phyloP scores from a whole-genome alignment of 2,329 filamentous ascomycete genomes.

The Fusarium luffae region DNA sequence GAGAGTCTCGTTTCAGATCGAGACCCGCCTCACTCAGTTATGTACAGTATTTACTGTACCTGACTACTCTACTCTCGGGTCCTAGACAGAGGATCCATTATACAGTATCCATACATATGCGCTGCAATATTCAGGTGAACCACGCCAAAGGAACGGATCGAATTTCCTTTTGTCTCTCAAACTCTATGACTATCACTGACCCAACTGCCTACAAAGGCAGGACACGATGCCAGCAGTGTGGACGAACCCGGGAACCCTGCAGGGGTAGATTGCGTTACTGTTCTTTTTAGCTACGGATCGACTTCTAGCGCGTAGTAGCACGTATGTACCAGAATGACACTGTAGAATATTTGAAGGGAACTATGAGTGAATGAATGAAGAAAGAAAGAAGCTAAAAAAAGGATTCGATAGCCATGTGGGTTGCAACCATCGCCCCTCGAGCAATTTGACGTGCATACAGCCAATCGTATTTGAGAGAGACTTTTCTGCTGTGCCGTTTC shows the following conservation, averaged over 20 bases:
- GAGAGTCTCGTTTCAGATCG: constrained; percentile 41
- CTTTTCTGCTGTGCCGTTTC: constrained; percentile 6
- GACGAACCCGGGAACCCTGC: constrained; percentile 35
- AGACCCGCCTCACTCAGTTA: constrained; percentile 20
- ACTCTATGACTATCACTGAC: not conserved
- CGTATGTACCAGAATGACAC: constrained; percentile 5
- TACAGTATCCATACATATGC: not conserved
- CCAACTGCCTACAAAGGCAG: constrained; percentile 27
- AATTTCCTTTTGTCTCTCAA: constrained; percentile 23
- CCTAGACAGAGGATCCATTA: constrained; percentile 9
- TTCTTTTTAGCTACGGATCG: constrained; percentile 5
- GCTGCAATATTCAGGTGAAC: constrained; percentile 43
- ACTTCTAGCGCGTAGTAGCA: constrained; percentile 1
- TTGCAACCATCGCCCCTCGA: constrained; percentile 25
- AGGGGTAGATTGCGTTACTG: constrained; percentile 15
- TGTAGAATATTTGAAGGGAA: not conserved
- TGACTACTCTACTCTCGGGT: not conserved
- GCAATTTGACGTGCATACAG: constrained; percentile 44
- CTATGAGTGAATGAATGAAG: not conserved
- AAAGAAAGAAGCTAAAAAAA: constrained; percentile 38
- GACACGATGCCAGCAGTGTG: constrained; percentile 22
- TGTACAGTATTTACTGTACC: not conserved
- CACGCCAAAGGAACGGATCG: constrained; percentile 30
- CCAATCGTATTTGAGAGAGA: constrained; percentile 5
- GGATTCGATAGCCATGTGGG: constrained; percentile 23